Evolutionary conservation across 306 rosid genomes (phyloP), one percentile per base, ranked within the genome.

Genomic region (Cicer pinnatifidum): DNA sequence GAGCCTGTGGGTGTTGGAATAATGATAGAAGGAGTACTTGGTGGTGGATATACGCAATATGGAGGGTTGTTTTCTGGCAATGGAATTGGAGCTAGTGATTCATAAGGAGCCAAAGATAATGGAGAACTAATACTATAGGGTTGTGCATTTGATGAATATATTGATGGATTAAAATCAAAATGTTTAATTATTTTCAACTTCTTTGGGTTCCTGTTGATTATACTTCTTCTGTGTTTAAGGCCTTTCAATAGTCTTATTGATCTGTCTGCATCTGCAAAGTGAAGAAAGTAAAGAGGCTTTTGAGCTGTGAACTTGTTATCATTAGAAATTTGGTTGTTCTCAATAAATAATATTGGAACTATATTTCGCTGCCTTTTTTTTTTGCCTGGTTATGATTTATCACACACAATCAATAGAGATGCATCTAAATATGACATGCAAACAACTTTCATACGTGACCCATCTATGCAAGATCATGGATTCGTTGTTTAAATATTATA

Each of bases 51-150:
- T 40, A 77, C 58, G 72, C 96, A 88, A 65, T 46, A 87, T 17
- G 99, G 93, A 45, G 92, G 84, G 57, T 79, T 79, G 63, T 82
- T 89, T 68, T 76, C 86, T 5, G 84, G 84, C 48, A 84, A 44
- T 66, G 96, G 69, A 52, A 62, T 43, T 64, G 97, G 93, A 71
- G 93, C 65, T 4, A 93, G 76, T 43, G 97, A 87, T 58, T 91
- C 99, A 72, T 87, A 94, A 53, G 97, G 90, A 20, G 91, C 95
- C 73, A 91, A 71, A 57, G 95, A 81, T 1, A 83, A 77, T 28
- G 97, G 92, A 62, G 99, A 91, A 69, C 86, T 84, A 17, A 87
- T 76, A 76, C 82, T 84, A 54, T 94, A 94, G 16, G 98, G 74
- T 48, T 88, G 86, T 50, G 69, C 73, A 69, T 82, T 88, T 71